Evolutionary conservation across 75 land plant genomes (phyloP), one percentile per base, ranked within the genome.

Genomic region (Picea sitchensis): DNA sequence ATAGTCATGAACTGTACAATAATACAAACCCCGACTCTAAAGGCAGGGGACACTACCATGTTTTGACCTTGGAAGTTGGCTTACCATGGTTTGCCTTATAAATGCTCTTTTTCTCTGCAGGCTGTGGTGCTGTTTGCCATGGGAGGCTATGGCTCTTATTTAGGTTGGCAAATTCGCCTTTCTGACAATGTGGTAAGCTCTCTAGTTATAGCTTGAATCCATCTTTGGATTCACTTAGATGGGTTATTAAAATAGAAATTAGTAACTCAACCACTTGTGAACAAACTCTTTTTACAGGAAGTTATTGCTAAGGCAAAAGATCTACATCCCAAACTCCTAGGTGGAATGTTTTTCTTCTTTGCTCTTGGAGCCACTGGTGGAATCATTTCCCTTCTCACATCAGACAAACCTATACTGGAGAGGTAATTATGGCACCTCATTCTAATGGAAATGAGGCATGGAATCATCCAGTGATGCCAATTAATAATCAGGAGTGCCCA

Each of bases 281-380:
- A 41, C 58, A 68, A 68, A 17, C 62, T 61, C 6, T 9, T 73
- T 56, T 59, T 58, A 41, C 60, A 95, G 98, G 95, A 87, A 61
- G 93, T 87, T 80, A 93, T 91, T 76, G 95, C 95, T 4, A 87
- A 80, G 82, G 98, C 95, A 17, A 95, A 93, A 79, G 98, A 95
- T 82, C 84, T 93, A 83, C 98, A 95, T 65, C 98, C 95, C 21
- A 95, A 95, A 76, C 95, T 95, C 60, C 84, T 95, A 26, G 98
- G 72, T 31, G 98, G 98, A 34, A 92, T 95, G 98, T 95, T 95
- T 76, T 95, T 95, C 86, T 95, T 95, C 90, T 95, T 95, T 81
- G 91, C 98, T 78, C 90, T 93, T 31, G 98, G 98, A 54, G 95
- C 98, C 63, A 93, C 93, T 31, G 95, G 98, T 82, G 98, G 98